phyloP scores from a whole-genome alignment of 2,329 filamentous ascomycete species.

The Phymatotrichopsis omnivora region DNA sequence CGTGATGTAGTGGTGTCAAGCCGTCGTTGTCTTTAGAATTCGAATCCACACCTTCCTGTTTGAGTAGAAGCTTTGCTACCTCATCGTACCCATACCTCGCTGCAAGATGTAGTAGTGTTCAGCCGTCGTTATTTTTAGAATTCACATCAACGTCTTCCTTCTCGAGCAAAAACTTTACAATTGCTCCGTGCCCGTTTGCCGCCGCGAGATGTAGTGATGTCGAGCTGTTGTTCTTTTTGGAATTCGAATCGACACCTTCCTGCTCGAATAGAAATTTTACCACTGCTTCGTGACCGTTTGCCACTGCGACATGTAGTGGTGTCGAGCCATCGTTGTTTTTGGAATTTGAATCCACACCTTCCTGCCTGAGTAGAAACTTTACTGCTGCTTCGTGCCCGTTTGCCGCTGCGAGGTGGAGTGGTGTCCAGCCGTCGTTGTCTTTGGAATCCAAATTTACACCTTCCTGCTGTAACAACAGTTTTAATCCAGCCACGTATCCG shows the following conservation, averaged over 20 bases:
- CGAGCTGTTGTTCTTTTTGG: neutral
- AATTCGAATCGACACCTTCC: too few species aligned
- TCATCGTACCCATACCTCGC: slow-evolving; percentile 14
- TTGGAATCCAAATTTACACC: too few species aligned
- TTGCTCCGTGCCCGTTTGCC: neutral
- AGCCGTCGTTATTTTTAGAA: slow-evolving; percentile 17
- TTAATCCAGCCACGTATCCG: too few species aligned
- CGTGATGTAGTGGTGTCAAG: slow-evolving; percentile 23
- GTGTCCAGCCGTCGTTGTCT: slow-evolving; percentile 5
- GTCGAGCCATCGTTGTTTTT: slow-evolving; percentile 3
- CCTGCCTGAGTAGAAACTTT: too few species aligned
- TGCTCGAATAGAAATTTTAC: slow-evolving; percentile 1
- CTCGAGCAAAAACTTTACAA: neutral
- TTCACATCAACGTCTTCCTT: slow-evolving; percentile 9
- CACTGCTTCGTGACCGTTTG: neutral
- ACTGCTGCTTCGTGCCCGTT: neutral
- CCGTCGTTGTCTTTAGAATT: slow-evolving; percentile 19
- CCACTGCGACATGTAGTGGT: slow-evolving; percentile 2
- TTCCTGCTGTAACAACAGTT: too few species aligned
- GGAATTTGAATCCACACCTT: slow-evolving; percentile 8
- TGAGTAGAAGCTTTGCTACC: neutral
- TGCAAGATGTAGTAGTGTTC: slow-evolving; percentile 20
- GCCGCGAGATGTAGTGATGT: slow-evolving; percentile 4
- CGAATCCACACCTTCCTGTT: slow-evolving; percentile 1
- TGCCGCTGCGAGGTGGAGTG: slow-evolving; percentile 6